These are phyloP conservation scores for Alloteropsis angusta DNA, from an alignment of 202 grass and related monocot species.

Conservation along the genomic window DNA sequence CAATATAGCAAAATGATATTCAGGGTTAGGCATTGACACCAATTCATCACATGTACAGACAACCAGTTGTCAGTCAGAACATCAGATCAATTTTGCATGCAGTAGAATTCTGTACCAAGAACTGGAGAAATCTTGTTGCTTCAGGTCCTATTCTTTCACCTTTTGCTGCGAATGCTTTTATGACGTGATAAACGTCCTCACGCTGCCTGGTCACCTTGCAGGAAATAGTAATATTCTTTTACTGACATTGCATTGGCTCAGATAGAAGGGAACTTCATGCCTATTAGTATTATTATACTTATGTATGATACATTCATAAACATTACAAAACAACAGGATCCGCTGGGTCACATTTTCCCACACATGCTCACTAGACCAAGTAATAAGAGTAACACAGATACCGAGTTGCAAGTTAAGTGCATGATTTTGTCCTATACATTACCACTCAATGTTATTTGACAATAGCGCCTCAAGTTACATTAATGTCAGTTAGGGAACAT, in stretches of 20 bases:
- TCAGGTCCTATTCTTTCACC: constrained; percentile 61
- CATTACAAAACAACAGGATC: neutral
- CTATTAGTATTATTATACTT: constrained; percentile 5
- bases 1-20: constrained; percentile 10
- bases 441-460: neutral
- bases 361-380: neutral
- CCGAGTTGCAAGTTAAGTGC: neutral
- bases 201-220: constrained; percentile 94
- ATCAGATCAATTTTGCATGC: constrained; percentile 2
- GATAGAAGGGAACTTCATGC: neutral
- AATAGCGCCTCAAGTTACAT: neutral
- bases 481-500: neutral
- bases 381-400: constrained; percentile 1
- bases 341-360: neutral
- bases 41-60: neutral
- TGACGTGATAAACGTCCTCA: constrained; percentile 80
- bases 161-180: constrained; percentile 69
- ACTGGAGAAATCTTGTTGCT: constrained; percentile 65
- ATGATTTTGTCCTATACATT: neutral
- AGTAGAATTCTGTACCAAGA: constrained; percentile 51
- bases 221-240: constrained; percentile 50
- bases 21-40: neutral
- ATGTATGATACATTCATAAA: neutral
- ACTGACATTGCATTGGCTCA: constrained; percentile 5
- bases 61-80: constrained; percentile 4